phyloP scores from a whole-genome alignment of 2,329 filamentous ascomycete genomes.

The Chaetomium strumarium region DNA sequence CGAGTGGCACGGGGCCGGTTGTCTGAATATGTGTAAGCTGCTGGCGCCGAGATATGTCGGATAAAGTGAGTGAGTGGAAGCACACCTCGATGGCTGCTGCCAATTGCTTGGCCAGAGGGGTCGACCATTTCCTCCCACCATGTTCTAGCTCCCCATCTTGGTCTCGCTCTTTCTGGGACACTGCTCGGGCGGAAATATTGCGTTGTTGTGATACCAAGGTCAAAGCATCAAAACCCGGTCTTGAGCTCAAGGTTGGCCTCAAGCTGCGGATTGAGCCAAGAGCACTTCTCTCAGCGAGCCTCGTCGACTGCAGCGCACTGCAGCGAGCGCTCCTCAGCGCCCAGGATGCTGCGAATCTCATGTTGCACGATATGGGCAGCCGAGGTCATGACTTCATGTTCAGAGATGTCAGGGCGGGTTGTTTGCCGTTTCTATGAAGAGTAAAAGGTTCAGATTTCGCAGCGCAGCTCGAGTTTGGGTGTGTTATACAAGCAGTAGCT shows the following conservation, averaged over 20 bases:
- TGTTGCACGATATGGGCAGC: constrained; percentile 6
- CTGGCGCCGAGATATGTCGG: not conserved
- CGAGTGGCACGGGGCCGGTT: constrained; percentile 86
- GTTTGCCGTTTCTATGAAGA: not conserved
- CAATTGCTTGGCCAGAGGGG: constrained; percentile 80
- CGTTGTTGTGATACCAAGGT: constrained; percentile 2
- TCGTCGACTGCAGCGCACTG: not conserved
- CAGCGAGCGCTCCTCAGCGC: constrained; percentile 16
- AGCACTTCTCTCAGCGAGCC: not conserved
- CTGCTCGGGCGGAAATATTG: constrained; percentile 14
- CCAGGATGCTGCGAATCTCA: constrained; percentile 17
- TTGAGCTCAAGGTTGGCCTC: not conserved
- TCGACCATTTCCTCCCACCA: constrained; percentile 72
- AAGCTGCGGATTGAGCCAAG: constrained; percentile 3
- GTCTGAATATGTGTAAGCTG: constrained; percentile 28
- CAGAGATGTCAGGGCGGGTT: not conserved
- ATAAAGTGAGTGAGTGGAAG: not conserved
- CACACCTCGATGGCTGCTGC: constrained; percentile 78
- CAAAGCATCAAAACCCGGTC: not conserved
- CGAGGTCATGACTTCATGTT: constrained; percentile 5
- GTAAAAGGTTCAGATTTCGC: not conserved
- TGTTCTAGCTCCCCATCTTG: constrained; percentile 27
- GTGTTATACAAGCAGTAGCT: not conserved
- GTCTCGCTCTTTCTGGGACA: not conserved
- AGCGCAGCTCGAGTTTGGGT: not conserved